Percentiles rank a stretch among this genome's conserved stretches.
Evolutionary conservation across 352 stramenopile species (phyloP).

Genomic region (Pythium periplocum): DNA sequence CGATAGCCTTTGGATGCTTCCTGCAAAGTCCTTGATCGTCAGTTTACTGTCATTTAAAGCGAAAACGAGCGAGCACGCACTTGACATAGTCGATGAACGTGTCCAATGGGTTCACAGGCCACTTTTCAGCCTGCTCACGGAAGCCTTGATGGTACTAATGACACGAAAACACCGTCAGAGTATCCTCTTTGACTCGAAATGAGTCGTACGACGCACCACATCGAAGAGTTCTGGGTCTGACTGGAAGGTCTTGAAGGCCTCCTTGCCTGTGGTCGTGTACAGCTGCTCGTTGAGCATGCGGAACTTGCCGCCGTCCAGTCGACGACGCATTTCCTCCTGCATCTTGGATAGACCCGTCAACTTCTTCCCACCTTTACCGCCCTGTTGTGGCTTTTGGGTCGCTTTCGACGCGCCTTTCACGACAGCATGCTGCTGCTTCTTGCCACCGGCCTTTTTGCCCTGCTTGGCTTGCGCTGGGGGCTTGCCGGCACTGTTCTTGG

Average conservation of each 20-base stretch:
- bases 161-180: too few species aligned
- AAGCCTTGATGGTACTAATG: conserved; percentile 96
- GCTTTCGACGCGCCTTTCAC: conserved; percentile 9
- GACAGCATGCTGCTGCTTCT: conserved; percentile 5
- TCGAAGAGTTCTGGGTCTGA: conserved; percentile 95
- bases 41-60: too few species aligned
- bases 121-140: conserved; percentile 94
- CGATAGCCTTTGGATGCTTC: conserved; percentile 58
- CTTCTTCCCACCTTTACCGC: conserved; percentile 25
- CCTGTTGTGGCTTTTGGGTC: conserved; percentile 8
- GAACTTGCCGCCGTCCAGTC: conserved; percentile 94
- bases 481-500: conserved; percentile 18
- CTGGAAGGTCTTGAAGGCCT: conserved; percentile 91
- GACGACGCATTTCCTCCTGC: conserved; percentile 80
- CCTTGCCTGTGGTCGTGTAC: conserved; percentile 93
- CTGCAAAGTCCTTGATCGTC: conserved; percentile 13
- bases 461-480: conserved; percentile 13
- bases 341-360: conserved; percentile 44
- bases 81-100: conserved; percentile 95
- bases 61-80: conserved; percentile 20
- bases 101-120: conserved; percentile 97
- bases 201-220: conserved; percentile 27
- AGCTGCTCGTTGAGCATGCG: conserved; percentile 98
- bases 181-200: too few species aligned
- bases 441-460: conserved; percentile 19